phyloP scores from a whole-genome alignment of 305 asterid species.

The Fraxinus floribunda region DNA sequence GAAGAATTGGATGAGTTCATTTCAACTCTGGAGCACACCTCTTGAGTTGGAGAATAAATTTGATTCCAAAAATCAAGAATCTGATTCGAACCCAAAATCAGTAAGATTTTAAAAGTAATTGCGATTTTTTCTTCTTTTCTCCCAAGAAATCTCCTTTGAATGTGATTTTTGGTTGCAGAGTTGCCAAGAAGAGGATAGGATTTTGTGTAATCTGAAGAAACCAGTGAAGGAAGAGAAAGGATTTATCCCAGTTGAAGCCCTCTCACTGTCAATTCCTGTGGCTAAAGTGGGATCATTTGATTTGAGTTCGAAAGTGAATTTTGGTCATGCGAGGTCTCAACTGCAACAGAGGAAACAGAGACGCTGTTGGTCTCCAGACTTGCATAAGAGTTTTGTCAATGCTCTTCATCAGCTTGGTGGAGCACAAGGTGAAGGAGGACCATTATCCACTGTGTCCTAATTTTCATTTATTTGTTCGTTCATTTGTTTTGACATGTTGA shows the following conservation, averaged over 20 bases:
- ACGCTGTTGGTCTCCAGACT: constrained; percentile 46
- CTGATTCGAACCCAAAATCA: constrained; percentile 23
- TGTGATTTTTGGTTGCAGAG: constrained; percentile 9
- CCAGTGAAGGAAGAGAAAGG: neutral
- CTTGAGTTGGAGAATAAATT: constrained; percentile 27
- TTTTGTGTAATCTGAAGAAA: constrained; percentile 13
- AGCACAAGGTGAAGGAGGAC: constrained; percentile 27
- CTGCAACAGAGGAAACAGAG: constrained; percentile 31
- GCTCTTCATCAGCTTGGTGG: constrained; percentile 46
- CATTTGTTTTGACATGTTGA: neutral
- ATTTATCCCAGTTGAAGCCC: neutral
- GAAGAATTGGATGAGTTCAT: constrained; percentile 57
- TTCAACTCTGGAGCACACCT: constrained; percentile 54
- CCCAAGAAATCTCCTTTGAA: neutral
- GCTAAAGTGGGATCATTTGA: constrained; percentile 16
- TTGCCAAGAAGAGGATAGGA: constrained; percentile 20
- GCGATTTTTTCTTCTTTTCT: neutral
- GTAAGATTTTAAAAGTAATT: constrained; percentile 8
- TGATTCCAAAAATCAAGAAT: constrained; percentile 15
- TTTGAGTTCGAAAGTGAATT: neutral
- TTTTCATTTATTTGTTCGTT: neutral
- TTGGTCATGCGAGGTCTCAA: neutral
- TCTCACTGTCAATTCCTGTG: constrained; percentile 10
- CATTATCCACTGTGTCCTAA: neutral
- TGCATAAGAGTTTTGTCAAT: constrained; percentile 35